Evolutionary conservation across 805 yeast genomes (phyloP).

Genomic region (Metschnikowia gelsemii): DNA sequence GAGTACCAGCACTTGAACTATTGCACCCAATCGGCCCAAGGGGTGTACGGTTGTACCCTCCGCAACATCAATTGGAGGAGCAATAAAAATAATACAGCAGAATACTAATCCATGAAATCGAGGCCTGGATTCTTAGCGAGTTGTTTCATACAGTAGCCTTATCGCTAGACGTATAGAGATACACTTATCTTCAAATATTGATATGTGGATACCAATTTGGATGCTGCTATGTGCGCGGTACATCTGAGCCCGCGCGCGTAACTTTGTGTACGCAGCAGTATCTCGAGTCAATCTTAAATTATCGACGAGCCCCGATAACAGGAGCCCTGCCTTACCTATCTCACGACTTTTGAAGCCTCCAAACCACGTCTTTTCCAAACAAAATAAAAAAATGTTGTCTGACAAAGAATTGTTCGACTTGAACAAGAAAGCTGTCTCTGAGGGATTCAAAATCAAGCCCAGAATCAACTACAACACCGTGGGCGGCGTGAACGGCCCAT

Average conservation of each 20-base stretch:
- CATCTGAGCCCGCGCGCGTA: conserved; percentile 10
- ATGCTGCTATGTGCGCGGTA: conserved; percentile 7
- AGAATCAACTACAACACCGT: conserved; percentile 93
- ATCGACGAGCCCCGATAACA: conserved; percentile 23
- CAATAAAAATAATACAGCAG: too few relatives aligned
- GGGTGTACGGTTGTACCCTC: too few relatives aligned
- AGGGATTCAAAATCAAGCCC: conserved; percentile 89
- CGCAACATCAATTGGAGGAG: too few relatives aligned
- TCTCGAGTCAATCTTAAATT: conserved; percentile 15
- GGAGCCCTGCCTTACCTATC: neutral
- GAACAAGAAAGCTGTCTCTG: conserved; percentile 88
- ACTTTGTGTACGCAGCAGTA: conserved; percentile 7
- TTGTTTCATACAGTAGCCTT: too few relatives aligned
- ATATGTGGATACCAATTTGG: neutral
- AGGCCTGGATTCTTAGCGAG: too few relatives aligned
- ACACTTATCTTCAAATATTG: too few relatives aligned
- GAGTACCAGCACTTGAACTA: too few relatives aligned
- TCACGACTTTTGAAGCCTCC: conserved; percentile 2
- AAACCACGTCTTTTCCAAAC: neutral
- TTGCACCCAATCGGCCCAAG: too few relatives aligned
- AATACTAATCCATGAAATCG: too few relatives aligned
- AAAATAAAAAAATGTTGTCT: conserved; percentile 30
- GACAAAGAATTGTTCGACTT: conserved; percentile 58
- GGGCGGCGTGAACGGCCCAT: conserved; percentile 97
- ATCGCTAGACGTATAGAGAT: too few relatives aligned